Evolutionary conservation across 2,329 filamentous ascomycete genomes (phyloP).

Genomic region (Dactylellina sp.): DNA sequence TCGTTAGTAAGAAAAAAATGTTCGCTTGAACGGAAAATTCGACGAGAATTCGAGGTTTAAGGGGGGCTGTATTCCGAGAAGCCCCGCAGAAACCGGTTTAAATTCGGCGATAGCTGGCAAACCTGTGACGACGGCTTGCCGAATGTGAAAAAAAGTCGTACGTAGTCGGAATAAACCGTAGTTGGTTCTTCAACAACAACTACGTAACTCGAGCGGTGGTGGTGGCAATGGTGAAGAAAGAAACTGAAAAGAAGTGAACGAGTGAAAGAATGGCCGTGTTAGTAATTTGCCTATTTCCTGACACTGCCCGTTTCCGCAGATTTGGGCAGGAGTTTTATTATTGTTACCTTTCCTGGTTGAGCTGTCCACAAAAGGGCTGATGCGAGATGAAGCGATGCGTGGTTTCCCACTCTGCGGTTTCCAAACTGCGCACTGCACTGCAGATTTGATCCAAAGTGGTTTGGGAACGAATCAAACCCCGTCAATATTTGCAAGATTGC

Average conservation of each 20-base stretch:
- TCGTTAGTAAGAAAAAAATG: constrained; percentile 37
- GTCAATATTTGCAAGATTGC: constrained; percentile 35
- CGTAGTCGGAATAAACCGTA: constrained; percentile 40
- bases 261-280: constrained; percentile 31
- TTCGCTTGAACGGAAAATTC: constrained; percentile 45
- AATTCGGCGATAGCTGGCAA: constrained; percentile 43
- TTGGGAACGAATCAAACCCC: constrained; percentile 46
- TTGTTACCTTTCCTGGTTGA: constrained; percentile 54
- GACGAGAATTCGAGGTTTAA: constrained; percentile 38
- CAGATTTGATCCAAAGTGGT: constrained; percentile 51
- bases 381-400: constrained; percentile 56
- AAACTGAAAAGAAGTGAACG: constrained; percentile 17
- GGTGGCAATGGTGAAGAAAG: constrained; percentile 21
- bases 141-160: constrained; percentile 31
- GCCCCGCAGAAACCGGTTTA: constrained; percentile 55
- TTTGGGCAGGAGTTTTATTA: constrained; percentile 54
- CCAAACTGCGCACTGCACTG: constrained; percentile 40
- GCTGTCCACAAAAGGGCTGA: constrained; percentile 55
- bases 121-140: constrained; percentile 51
- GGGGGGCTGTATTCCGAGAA: constrained; percentile 47
- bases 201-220: constrained; percentile 39
- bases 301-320: constrained; percentile 48
- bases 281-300: constrained; percentile 49
- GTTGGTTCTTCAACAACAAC: constrained; percentile 50
- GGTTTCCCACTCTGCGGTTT: constrained; percentile 49